These are phyloP conservation scores for Ogataea angusta DNA, from an alignment of 805 yeast species.

Conservation along the genomic window DNA sequence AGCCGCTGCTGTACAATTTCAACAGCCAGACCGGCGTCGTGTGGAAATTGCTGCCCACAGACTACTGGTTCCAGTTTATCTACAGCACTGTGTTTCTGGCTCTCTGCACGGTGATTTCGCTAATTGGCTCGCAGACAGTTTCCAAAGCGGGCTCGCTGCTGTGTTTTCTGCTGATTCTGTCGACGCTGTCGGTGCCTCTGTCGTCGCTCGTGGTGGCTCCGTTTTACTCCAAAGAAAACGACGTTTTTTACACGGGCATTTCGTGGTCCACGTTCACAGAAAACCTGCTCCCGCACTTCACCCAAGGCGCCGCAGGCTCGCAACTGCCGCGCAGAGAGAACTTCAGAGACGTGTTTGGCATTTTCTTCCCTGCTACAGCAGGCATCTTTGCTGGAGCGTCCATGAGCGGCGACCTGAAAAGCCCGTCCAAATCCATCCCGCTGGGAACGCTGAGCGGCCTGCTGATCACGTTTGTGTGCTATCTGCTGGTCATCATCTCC, in stretches of 20 bases:
- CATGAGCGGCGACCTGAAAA: slow-evolving; percentile 90
- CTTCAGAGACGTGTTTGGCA: slow-evolving; percentile 84
- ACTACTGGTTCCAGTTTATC: slow-evolving; percentile 61
- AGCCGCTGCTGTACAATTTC: slow-evolving; percentile 81
- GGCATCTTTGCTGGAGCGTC: slow-evolving; percentile 99
- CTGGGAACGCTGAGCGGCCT: slow-evolving; percentile 90
- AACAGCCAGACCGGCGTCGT: slow-evolving; percentile 60
- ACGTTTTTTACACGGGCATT: slow-evolving; percentile 63
- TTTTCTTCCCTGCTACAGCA: slow-evolving; percentile 97
- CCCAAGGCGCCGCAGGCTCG: slow-evolving; percentile 92
- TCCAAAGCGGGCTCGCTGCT: slow-evolving; percentile 77
- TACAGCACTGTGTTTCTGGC: slow-evolving; percentile 73
- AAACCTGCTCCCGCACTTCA: slow-evolving; percentile 76
- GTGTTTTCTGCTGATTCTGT: slow-evolving; percentile 60
- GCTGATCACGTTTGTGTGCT: slow-evolving; percentile 69
- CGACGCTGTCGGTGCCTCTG: slow-evolving; percentile 79
- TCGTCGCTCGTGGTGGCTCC: slow-evolving; percentile 68
- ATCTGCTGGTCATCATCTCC: slow-evolving; percentile 74
- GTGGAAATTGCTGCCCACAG: slow-evolving; percentile 54
- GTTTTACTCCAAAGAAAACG: slow-evolving; percentile 50
- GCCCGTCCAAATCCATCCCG: slow-evolving; percentile 89
- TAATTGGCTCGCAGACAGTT: slow-evolving; percentile 78
- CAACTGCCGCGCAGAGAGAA: slow-evolving; percentile 59
- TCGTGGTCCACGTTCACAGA: slow-evolving; percentile 60
- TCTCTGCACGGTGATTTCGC: slow-evolving; percentile 68